A percentile compares a stretch with the other conserved stretches of the same genome.
These are phyloP conservation scores for Rachicladosporium sp. DNA, from an alignment of 2,329 filamentous ascomycete species.

Conservation along the genomic window DNA sequence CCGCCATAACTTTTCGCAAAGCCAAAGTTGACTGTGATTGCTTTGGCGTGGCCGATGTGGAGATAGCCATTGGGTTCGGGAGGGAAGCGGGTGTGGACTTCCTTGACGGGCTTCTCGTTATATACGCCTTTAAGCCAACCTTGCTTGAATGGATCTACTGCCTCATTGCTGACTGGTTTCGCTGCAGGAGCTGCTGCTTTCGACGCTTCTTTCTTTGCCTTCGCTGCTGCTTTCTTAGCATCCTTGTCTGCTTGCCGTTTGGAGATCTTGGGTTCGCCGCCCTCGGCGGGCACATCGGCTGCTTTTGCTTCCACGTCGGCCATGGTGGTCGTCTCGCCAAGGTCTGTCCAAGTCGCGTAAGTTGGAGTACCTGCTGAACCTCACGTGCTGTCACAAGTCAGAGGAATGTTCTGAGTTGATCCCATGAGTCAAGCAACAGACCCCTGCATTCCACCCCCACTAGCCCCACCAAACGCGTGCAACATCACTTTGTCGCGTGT, in stretches of 20 bases:
- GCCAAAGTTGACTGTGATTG: conserved; percentile 91
- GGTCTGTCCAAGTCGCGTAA: no score
- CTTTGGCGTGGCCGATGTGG: conserved; percentile 89
- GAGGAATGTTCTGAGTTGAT: no score
- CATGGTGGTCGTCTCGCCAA: conserved; percentile 11
- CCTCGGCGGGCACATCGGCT: conserved; percentile 1
- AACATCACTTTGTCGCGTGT: not conserved
- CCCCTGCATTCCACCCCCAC: not conserved
- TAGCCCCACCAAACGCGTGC: not conserved
- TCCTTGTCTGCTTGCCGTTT: conserved; percentile 39
- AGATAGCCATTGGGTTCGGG: conserved; percentile 76
- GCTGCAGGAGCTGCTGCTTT: conserved; percentile 21
- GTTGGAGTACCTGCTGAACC: no score
- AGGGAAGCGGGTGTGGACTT: conserved; percentile 38
- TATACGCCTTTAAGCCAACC: conserved; percentile 41
- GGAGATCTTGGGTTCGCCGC: conserved; percentile 25
- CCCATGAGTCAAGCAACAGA: no score
- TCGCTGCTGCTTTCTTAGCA: conserved; percentile 37
- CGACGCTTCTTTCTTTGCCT: conserved; percentile 30
- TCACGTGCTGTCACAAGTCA: no score
- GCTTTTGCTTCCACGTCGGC: conserved; percentile 13
- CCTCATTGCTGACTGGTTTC: conserved; percentile 22
- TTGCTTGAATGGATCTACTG: conserved; percentile 36
- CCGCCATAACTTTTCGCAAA: conserved; percentile 79
- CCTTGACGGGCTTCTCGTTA: conserved; percentile 35